Percentiles rank a stretch among this genome's conserved stretches.
Conservation (phyloP, 2,329 filamentous ascomycete genomes). For the Tolypocladium paradoxum region DNA sequence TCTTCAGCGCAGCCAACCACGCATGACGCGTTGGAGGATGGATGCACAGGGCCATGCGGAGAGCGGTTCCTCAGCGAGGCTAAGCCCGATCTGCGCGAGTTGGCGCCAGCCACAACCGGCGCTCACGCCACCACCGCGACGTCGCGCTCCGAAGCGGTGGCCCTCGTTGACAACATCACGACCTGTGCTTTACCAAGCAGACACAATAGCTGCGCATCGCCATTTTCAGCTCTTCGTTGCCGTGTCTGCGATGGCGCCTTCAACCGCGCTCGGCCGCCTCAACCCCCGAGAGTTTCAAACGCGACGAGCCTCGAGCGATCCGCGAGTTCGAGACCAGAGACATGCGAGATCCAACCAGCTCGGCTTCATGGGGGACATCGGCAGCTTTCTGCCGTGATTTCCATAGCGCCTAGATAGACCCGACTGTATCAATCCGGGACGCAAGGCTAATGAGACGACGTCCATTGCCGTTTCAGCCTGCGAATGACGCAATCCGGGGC, state of each 20-base stretch:
- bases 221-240: not conserved
- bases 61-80: not conserved
- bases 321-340: not conserved
- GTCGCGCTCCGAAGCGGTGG: no score
- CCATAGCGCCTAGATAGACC: not conserved
- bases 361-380: not conserved
- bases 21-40: not conserved
- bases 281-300: not conserved
- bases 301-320: not conserved
- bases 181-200: not conserved
- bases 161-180: not conserved
- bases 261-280: not conserved
- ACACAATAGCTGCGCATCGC: not conserved
- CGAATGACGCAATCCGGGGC: not conserved
- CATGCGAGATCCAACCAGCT: not conserved
- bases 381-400: not conserved
- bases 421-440: no score
- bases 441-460: not conserved
- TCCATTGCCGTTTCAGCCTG: not conserved
- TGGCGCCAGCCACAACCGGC: not conserved
- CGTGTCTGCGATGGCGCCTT: not conserved
- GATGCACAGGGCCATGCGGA: no score
- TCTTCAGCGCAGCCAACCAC: not conserved
- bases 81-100: not conserved
- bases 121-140: not conserved